Conservation (phyloP, 768 basidiomycete genomes). For the Hypholoma sublateritium region DNA sequence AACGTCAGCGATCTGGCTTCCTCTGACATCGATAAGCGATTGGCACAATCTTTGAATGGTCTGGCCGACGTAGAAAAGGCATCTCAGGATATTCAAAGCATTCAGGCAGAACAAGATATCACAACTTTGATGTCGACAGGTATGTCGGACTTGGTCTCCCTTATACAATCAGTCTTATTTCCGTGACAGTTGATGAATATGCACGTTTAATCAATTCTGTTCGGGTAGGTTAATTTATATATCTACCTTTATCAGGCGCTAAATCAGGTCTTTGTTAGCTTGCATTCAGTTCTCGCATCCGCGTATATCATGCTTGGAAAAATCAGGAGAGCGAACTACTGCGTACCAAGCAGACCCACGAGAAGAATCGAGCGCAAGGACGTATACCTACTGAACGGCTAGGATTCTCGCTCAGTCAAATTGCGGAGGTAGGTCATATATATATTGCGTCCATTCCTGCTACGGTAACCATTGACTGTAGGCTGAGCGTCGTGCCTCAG, state of each 20-base stretch:
- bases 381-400: conserved; percentile 68
- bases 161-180: not conserved
- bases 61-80: conserved; percentile 75
- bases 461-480: conserved; percentile 26
- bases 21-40: conserved; percentile 73
- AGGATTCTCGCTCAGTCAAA: conserved; percentile 71
- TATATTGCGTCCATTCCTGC: not conserved
- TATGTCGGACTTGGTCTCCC: conserved; percentile 19
- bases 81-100: conserved; percentile 70
- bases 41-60: conserved; percentile 67
- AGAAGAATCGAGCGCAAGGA: conserved; percentile 79
- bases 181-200: conserved; percentile 76
- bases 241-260: not conserved
- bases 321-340: conserved; percentile 71
- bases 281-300: conserved; percentile 86
- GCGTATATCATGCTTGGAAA: conserved; percentile 82
- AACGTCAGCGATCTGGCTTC: conserved; percentile 66
- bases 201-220: conserved; percentile 88
- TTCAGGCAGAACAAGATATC: conserved; percentile 82
- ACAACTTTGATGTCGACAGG: conserved; percentile 78
- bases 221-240: conserved; percentile 49
- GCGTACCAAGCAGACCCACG: conserved; percentile 74
- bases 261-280: conserved; percentile 43
- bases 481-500: conserved; percentile 84
- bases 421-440: conserved; percentile 65